A percentile compares a stretch with the other conserved stretches of the same genome.
Evolutionary conservation across 345 rosid genomes (phyloP).

Genomic region (Clausena lansium): DNA sequence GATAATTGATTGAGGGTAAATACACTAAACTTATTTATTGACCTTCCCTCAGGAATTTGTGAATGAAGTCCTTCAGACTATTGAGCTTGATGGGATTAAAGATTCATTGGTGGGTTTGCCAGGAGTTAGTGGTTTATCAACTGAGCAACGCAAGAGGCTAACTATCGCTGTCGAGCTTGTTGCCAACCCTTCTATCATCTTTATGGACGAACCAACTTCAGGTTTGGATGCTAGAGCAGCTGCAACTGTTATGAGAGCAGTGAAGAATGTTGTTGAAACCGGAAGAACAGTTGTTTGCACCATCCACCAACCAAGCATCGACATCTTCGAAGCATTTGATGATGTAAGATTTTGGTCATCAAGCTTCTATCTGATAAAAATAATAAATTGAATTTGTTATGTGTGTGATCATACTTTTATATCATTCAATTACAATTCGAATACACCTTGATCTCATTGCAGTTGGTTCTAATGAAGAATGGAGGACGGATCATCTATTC

Average conservation of each 20-base stretch:
- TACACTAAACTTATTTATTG: neutral
- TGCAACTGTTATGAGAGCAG: constrained; percentile 54
- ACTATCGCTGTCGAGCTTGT: constrained; percentile 57
- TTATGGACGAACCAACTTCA: constrained; percentile 57
- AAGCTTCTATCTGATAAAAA: neutral
- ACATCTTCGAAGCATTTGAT: constrained; percentile 47
- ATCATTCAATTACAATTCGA: neutral
- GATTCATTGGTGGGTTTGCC: constrained; percentile 41
- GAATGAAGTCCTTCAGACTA: constrained; percentile 40
- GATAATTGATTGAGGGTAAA: neutral
- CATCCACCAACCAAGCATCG: constrained; percentile 54
- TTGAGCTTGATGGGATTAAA: constrained; percentile 44
- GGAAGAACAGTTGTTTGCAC: constrained; percentile 58
- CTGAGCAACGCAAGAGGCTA: constrained; percentile 52
- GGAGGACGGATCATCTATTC: constrained; percentile 38
- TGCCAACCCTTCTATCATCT: constrained; percentile 49
- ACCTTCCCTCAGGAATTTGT: constrained; percentile 28
- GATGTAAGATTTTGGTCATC: constrained; percentile 30
- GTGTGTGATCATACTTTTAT: neutral
- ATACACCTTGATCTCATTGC: constrained; percentile 4
- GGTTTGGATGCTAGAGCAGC: constrained; percentile 58
- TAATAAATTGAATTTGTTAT: neutral
- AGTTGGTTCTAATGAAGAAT: constrained; percentile 42
- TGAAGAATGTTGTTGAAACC: constrained; percentile 41
- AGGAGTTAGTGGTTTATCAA: constrained; percentile 41